A percentile compares a stretch with the other conserved stretches of the same genome.
phyloP scores from a whole-genome alignment of 495 filamentous ascomycete genomes.

The Schizothecium vesticola region DNA sequence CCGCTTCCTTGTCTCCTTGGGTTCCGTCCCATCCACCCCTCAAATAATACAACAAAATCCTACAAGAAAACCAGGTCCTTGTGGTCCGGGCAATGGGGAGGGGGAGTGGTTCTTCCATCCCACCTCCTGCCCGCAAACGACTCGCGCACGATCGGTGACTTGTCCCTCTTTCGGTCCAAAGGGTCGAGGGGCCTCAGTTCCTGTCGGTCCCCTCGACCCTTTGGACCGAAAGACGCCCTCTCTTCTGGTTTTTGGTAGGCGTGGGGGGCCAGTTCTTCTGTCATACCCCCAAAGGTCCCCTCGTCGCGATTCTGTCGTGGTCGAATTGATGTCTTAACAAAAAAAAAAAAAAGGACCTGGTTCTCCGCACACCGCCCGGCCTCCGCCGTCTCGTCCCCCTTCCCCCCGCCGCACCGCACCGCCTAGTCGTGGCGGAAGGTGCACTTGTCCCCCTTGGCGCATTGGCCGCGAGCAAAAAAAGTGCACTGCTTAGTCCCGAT shows the following conservation, averaged over 20 bases:
- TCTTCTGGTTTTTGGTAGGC: neutral
- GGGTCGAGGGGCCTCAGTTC: neutral
- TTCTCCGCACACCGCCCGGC: neutral
- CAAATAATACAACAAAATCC: neutral
- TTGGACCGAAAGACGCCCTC: neutral
- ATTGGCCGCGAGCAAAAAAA: slow-evolving; percentile 74
- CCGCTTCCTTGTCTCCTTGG: too few relatives aligned
- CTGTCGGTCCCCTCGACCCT: neutral
- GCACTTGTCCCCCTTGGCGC: slow-evolving; percentile 78
- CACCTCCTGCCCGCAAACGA: neutral
- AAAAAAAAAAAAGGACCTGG: neutral
- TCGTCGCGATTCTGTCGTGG: neutral
- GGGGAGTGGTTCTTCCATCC: neutral
- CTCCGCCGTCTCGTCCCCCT: neutral
- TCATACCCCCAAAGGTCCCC: neutral
- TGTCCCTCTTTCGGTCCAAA: neutral
- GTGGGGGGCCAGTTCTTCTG: neutral
- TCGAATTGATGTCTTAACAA: neutral
- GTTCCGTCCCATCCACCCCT: too few relatives aligned
- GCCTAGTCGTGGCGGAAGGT: slow-evolving; percentile 66
- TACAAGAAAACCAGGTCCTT: neutral
- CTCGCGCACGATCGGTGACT: neutral
- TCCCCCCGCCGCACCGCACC: neutral
- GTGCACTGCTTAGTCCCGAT: slow-evolving; percentile 60
- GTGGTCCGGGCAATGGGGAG: neutral